Base-by-base conservation (phyloP, 2,329 filamentous ascomycete species). In the Chalaropsis ovoidea region DNA sequence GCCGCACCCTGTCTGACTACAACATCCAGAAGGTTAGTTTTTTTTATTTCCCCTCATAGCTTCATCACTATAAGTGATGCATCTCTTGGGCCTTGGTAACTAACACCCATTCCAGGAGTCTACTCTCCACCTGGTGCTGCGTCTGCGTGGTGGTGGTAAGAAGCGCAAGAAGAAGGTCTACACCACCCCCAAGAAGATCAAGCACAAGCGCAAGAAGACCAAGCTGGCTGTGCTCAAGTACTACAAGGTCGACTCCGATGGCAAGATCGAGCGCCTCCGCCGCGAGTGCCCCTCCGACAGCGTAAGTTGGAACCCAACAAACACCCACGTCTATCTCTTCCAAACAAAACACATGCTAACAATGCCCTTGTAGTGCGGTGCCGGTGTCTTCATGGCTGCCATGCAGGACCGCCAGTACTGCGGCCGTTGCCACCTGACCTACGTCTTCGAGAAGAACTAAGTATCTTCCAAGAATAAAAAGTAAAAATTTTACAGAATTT, bases 141-240 rank as follows among this genome's bases (percentile, higher is more conserved):
- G 94, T 78, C 91, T 99, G 69, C 94, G 93, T 86, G 94, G 94
- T 85, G 94, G 93, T 80, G 92, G 81, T 78, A 99, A 99, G 91
- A 96, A 97, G 90, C 87, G 95, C 81, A 99, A 99, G 90, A 96
- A 96, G 91, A 99, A 99, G 92, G 94, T 99, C 74, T 99, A 99
- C 89, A 97, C 90, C 79, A 99, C 94, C 76, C 94, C 94, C 80
- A 99, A 99, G 92, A 99, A 99, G 91, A 99, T 99, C 89, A 99
- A 99, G 94, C 94, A 99, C 88, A 99, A 99, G 92, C 89, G 91
- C 85, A 99, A 97, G 91, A 99, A 99, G 93, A 96, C 89, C 87
- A 99, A 99, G 89, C 84, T 99, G 80, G 94, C 94, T 76, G 93
- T 99, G 74, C 92, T 99, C 80, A 99, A 99, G 88, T 99, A 99